Base-by-base conservation (phyloP, 2,329 filamentous ascomycete genomes). In the Pestalotiopsis sp. region DNA sequence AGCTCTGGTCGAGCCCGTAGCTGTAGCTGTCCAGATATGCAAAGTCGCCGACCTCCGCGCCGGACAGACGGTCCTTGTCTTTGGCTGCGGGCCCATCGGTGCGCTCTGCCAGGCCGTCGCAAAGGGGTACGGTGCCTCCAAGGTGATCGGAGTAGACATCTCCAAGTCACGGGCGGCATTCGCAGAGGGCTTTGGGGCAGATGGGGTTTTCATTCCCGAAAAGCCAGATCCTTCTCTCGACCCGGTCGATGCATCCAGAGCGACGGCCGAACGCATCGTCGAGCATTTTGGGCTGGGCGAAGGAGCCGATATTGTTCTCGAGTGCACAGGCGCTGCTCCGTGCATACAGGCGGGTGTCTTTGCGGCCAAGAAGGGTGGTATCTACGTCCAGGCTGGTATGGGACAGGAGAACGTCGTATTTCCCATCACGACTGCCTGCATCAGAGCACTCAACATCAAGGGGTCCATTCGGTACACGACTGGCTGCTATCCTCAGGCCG, bases 321-420 rank as follows among this genome's bases (percentile, higher is more conserved):
- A 87, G 65, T 82, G 81, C 17, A 84, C 83, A 1, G 85, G 85
- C 2, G 75, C 80, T 0, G 79, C 85, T 71, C 70, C 78, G 1
- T 86, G 84, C 69, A 85, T 88, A 52, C 82, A 85, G 66, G 77
- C 80, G 3, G 85, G 84, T 0, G 77, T 87, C 4, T 80, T 82
- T 66, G 77, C 80, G 1, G 72, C 79, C 1, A 82, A 79, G 71
- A 82, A 81, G 68, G 85, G 85, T 0, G 86, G 84, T 0, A 86
- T 80, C 0, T 86, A 79, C 74, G 82, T 87, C 1, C 85, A 88
- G 70, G 85, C 81, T 1, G 86, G 86, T 1, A 85, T 87, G 82
- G 85, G 84, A 1, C 80, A 79, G 31, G 82, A 84, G 78, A 85
- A 84, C 62, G 81, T 88, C 13, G 73, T 81, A 0, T 87, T 87